phyloP scores from a whole-genome alignment of 192 early-diverging fungal genomes.

The Powellomyces hirtus region DNA sequence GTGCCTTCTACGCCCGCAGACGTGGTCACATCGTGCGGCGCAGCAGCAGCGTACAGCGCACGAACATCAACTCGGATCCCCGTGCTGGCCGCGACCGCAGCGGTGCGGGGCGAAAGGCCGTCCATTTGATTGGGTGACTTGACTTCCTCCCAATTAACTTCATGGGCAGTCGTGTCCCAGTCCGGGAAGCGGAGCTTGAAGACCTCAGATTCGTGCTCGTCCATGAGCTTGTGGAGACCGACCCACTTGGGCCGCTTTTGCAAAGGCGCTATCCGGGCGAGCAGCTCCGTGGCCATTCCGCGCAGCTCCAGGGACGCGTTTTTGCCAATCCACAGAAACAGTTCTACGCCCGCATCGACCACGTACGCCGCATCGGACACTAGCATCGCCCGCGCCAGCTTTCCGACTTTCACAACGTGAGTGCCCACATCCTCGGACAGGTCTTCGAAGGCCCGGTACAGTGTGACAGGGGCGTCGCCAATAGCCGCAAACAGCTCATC shows the following conservation, averaged over 20 bases:
- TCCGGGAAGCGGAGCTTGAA: conserved; percentile 53
- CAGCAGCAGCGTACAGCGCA: conserved; percentile 42
- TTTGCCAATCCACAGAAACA: conserved; percentile 54
- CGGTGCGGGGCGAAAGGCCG: not conserved
- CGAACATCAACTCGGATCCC: conserved; percentile 43
- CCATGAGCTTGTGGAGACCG: conserved; percentile 29
- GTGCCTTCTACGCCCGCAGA: conserved; percentile 14
- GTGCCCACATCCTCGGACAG: conserved; percentile 23
- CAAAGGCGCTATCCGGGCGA: conserved; percentile 42
- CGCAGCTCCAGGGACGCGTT: conserved; percentile 13
- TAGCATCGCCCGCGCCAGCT: conserved; percentile 28
- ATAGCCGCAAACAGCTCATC: conserved; percentile 16
- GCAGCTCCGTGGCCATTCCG: conserved; percentile 33
- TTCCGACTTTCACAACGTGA: conserved; percentile 33
- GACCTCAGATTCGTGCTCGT: conserved; percentile 44
- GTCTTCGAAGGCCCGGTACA: conserved; percentile 28
- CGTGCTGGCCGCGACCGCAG: not conserved
- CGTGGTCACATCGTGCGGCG: conserved; percentile 9
- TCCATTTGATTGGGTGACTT: not conserved
- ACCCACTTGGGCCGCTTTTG: conserved; percentile 42
- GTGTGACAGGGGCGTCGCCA: conserved; percentile 8
- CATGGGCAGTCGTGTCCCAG: conserved; percentile 30
- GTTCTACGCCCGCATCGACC: conserved; percentile 45
- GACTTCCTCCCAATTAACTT: conserved; percentile 31
- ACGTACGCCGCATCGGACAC: conserved; percentile 40